Evolutionary conservation across 306 rosid species (phyloP).

Genomic region (Cicer yamashitae): DNA sequence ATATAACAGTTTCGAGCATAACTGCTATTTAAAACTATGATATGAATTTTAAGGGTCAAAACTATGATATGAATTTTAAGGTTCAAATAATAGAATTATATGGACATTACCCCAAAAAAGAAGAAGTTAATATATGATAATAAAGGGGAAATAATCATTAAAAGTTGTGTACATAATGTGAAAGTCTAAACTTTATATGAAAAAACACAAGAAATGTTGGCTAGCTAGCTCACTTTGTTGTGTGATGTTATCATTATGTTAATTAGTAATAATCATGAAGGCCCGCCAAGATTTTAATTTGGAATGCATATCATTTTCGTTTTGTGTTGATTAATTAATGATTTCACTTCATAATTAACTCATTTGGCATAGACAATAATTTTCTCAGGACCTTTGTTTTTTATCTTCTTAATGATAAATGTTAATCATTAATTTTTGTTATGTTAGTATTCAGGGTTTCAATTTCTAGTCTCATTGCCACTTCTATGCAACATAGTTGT

Average conservation of each 20-base stretch:
- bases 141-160: slow-evolving; percentile 18
- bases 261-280: slow-evolving; percentile 30
- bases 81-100: not conserved
- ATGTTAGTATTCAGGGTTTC: too few species aligned
- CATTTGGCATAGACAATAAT: slow-evolving; percentile 4
- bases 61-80: too few species aligned
- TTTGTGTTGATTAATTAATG: slow-evolving; percentile 17
- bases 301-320: slow-evolving; percentile 8
- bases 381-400: not conserved
- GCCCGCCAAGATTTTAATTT: slow-evolving; percentile 30
- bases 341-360: not conserved
- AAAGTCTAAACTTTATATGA: slow-evolving; percentile 23
- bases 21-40: too few species aligned
- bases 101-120: not conserved
- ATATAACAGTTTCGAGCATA: too few species aligned
- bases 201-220: slow-evolving; percentile 11
- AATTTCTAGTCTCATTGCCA: not conserved
- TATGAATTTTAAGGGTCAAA: too few species aligned
- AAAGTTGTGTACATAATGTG: not conserved
- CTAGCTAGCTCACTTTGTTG: not conserved
- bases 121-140: not conserved
- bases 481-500: not conserved
- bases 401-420: not conserved
- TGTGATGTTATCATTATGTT: not conserved
- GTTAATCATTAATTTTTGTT: not conserved